These are phyloP conservation scores for Teratosphaeria pseudoeucalypti DNA, from an alignment of 2,329 filamentous ascomycete species.

Conservation along the genomic window DNA sequence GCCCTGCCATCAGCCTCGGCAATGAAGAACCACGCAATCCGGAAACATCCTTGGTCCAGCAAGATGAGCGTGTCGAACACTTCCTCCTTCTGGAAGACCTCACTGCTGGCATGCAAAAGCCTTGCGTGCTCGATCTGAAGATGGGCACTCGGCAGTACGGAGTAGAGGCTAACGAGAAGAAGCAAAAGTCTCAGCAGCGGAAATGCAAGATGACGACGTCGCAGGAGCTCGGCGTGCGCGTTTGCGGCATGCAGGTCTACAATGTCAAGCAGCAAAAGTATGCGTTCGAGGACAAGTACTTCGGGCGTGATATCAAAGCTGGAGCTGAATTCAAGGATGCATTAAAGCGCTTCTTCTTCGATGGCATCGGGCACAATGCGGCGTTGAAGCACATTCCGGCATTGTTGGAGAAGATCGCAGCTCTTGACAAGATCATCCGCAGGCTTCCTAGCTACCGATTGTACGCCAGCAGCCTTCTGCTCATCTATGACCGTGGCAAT, in stretches of 20 bases:
- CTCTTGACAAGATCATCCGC: conserved; percentile 73
- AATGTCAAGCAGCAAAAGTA: conserved; percentile 74
- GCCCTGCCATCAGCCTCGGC: conserved; percentile 20
- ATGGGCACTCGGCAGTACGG: conserved; percentile 98
- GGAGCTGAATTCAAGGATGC: conserved; percentile 83
- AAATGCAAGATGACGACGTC: conserved; percentile 93
- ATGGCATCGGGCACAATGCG: conserved; percentile 71
- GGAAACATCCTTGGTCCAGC: conserved; percentile 35
- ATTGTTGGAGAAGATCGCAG: conserved; percentile 71
- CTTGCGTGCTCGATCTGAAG: conserved; percentile 94
- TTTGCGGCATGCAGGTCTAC: conserved; percentile 96
- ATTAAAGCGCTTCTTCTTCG: conserved; percentile 79
- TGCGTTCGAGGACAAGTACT: conserved; percentile 97
- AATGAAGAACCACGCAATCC: conserved; percentile 29
- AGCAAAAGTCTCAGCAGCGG: conserved; percentile 80
- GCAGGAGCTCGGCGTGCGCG: conserved; percentile 76
- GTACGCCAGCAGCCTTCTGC: conserved; percentile 86
- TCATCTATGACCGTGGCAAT: conserved; percentile 87
- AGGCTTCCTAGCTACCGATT: conserved; percentile 78
- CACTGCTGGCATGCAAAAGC: conserved; percentile 90
- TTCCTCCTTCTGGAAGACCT: conserved; percentile 91
- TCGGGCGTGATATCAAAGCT: conserved; percentile 76
- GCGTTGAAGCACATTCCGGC: conserved; percentile 79
- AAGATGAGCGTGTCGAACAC: conserved; percentile 66
- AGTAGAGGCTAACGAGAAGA: conserved; percentile 81